A percentile compares a stretch with the other conserved stretches of the same genome.
Evolutionary conservation across 2,329 filamentous ascomycete species (phyloP).

Genomic region (Purpureocillium takamizusanense): DNA sequence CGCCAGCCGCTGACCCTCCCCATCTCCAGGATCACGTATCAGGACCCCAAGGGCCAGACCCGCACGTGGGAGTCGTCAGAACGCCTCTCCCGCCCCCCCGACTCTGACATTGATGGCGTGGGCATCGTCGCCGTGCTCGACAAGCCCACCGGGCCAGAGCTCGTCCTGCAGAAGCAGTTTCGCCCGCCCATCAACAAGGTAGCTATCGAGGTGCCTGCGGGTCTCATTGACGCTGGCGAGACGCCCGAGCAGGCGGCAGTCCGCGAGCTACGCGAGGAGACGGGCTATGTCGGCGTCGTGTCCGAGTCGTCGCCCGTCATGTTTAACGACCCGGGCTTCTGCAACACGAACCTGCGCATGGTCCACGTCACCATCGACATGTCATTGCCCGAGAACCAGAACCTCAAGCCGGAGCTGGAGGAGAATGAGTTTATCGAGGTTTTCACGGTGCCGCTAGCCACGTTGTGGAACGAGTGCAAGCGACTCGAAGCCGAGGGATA

Average conservation of each 20-base stretch:
- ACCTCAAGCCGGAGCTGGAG: slow-evolving; percentile 61
- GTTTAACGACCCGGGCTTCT: slow-evolving; percentile 59
- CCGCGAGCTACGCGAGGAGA: slow-evolving; percentile 58
- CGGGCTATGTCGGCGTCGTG: slow-evolving; percentile 50
- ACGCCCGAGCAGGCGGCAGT: slow-evolving; percentile 52
- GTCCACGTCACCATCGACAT: slow-evolving; percentile 69
- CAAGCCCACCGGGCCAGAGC: slow-evolving; percentile 40
- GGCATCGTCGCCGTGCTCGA: slow-evolving; percentile 63
- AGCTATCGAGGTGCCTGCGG: slow-evolving; percentile 56
- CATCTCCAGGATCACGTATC: slow-evolving; percentile 46
- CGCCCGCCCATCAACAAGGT: slow-evolving; percentile 51
- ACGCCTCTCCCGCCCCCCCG: slow-evolving; percentile 56
- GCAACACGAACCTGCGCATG: slow-evolving; percentile 58
- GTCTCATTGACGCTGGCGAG: slow-evolving; percentile 53
- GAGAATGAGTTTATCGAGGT: slow-evolving; percentile 78
- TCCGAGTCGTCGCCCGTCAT: slow-evolving; percentile 55
- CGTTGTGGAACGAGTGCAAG: slow-evolving; percentile 58
- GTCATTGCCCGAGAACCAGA: slow-evolving; percentile 57
- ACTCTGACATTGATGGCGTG: slow-evolving; percentile 59
- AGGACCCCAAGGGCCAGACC: slow-evolving; percentile 47
- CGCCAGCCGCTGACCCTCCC: slow-evolving; percentile 2
- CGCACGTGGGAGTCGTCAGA: slow-evolving; percentile 67
- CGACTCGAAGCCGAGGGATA: slow-evolving; percentile 60
- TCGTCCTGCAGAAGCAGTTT: slow-evolving; percentile 60
- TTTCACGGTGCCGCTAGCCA: slow-evolving; percentile 56